A percentile compares a stretch with the other conserved stretches of the same genome.
These are phyloP conservation scores for Petasospora rhodanensis DNA, from an alignment of 1,139 yeast species.

Conservation along the genomic window DNA sequence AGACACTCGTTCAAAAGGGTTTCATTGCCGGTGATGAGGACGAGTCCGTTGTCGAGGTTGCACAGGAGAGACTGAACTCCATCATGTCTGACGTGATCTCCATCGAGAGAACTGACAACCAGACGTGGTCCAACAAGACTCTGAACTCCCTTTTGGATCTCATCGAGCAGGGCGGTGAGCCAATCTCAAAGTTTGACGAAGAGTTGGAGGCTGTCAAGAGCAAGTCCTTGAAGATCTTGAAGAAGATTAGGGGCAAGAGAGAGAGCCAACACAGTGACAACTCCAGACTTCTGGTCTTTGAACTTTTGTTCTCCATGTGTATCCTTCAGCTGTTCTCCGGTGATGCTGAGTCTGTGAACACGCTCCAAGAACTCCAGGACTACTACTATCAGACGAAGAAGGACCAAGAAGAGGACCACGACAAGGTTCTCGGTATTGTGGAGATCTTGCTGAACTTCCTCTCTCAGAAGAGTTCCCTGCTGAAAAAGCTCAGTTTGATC, in stretches of 20 bases:
- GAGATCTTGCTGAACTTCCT: conserved; percentile 76
- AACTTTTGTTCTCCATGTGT: conserved; percentile 72
- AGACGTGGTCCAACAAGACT: conserved; percentile 58
- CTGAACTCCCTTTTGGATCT: conserved; percentile 29
- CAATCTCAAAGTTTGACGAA: conserved; percentile 50
- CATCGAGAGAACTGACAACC: conserved; percentile 38
- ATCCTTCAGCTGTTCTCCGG: conserved; percentile 76
- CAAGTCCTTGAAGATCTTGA: conserved; percentile 48
- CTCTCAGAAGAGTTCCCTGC: conserved; percentile 64
- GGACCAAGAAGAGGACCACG: conserved; percentile 28
- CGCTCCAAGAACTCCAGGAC: conserved; percentile 64
- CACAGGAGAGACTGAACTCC: conserved; percentile 61
- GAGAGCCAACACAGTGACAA: conserved; percentile 36
- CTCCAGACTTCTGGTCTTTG: conserved; percentile 42
- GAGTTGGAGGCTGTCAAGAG: conserved; percentile 44
- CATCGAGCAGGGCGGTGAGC: conserved; percentile 31
- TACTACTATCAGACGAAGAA: conserved; percentile 43
- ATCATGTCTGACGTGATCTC: conserved; percentile 56
- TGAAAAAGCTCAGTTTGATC: conserved; percentile 65
- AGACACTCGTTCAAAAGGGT: conserved; percentile 48
- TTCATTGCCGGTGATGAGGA: conserved; percentile 37
- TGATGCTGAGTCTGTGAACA: conserved; percentile 67
- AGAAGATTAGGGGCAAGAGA: conserved; percentile 39
- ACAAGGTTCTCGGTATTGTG: conserved; percentile 58
- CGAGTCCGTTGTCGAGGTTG: conserved; percentile 33